Conservation (phyloP, 1,284 basidiomycete species). For the Thelephora terrestris region DNA sequence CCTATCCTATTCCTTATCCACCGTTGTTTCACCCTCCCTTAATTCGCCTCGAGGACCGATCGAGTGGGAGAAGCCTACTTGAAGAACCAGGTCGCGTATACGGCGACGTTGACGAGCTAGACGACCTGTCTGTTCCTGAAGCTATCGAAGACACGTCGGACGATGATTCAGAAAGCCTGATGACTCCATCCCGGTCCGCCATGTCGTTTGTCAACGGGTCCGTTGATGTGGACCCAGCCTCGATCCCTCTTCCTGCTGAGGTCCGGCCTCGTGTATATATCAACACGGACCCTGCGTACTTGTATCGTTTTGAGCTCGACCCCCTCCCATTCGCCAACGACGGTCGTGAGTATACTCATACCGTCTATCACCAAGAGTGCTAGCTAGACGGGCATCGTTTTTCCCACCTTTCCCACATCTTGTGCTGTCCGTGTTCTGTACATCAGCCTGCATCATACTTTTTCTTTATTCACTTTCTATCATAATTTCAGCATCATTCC, state of each 20-base stretch:
- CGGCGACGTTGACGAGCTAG: slow-evolving; percentile 48
- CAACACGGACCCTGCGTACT: slow-evolving; percentile 45
- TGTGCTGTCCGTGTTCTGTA: slow-evolving; percentile 7
- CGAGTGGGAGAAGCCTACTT: background rate
- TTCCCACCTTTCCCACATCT: slow-evolving; percentile 19
- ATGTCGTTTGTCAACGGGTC: slow-evolving; percentile 28
- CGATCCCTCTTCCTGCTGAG: slow-evolving; percentile 39
- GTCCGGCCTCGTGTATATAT: slow-evolving; percentile 51
- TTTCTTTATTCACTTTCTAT: slow-evolving; percentile 7
- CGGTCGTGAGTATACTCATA: slow-evolving; percentile 35
- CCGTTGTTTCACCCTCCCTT: slow-evolving; percentile 42
- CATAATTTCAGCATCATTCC: slow-evolving; percentile 6
- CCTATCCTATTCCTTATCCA: slow-evolving; percentile 59
- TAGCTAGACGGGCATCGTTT: slow-evolving; percentile 28
- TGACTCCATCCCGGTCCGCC: slow-evolving; percentile 33
- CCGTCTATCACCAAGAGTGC: slow-evolving; percentile 43
- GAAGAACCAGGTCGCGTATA: slow-evolving; percentile 33
- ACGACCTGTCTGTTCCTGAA: slow-evolving; percentile 61
- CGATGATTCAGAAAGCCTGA: slow-evolving; percentile 64
- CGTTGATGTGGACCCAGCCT: slow-evolving; percentile 30
- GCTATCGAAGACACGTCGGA: slow-evolving; percentile 75
- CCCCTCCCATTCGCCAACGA: slow-evolving; percentile 52
- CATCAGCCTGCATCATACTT: slow-evolving; percentile 7
- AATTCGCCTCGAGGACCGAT: slow-evolving; percentile 21
- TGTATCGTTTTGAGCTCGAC: slow-evolving; percentile 55